Evolutionary conservation across 2,329 filamentous ascomycete genomes (phyloP), one percentile per base, ranked within the genome.

Genomic region (Cladosporium sp.): DNA sequence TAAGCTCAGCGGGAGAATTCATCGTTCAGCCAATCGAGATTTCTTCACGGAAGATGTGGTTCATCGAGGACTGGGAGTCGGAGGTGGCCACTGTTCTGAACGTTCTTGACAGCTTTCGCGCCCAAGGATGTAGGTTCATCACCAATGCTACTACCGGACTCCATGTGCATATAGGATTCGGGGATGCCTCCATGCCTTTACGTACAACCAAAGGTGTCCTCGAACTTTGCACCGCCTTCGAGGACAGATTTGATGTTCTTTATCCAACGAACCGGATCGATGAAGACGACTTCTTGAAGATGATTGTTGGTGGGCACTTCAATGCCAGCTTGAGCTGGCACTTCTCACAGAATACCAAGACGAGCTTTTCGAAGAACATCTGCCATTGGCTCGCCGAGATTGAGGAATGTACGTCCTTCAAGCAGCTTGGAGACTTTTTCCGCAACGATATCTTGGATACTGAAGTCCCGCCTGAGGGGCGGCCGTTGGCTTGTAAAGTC

Each of bases 81-180:
- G 54, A 57, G 30, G 45, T 60, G 8, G 8, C 7, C 4, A 37
- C 15, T 4, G 51, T 61, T 1, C 48, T 60, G 1, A 3, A 48
- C 3, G 43, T 41, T 7, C 39, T 61, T 9, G 5, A 19, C 3
- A 9, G n/a, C 1, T 44, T 58, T 30, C 44, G 55, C 34, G 7
- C 12, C 1, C 4, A 17, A 7, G 55, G 48, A 9, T 52, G 51
- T 12, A 32, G 50, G 9, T 54, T 58, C 41, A 13, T 59, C 7
- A 56, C 55, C 8, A 60, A 61, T 34, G 15, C 18, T 1, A 43
- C 43, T 3, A 57, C 55, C 22, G 54, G 56, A 12, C 24, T 60
- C 29, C 59, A 60, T 44, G 50, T 61, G 3, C 59, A 60, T 45
- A 44, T 61, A 13, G 59, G 54, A 19, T 38, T 50, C 20, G 42